phyloP scores from a whole-genome alignment of 1,284 basidiomycete genomes.

The Boletus nobilissimus region DNA sequence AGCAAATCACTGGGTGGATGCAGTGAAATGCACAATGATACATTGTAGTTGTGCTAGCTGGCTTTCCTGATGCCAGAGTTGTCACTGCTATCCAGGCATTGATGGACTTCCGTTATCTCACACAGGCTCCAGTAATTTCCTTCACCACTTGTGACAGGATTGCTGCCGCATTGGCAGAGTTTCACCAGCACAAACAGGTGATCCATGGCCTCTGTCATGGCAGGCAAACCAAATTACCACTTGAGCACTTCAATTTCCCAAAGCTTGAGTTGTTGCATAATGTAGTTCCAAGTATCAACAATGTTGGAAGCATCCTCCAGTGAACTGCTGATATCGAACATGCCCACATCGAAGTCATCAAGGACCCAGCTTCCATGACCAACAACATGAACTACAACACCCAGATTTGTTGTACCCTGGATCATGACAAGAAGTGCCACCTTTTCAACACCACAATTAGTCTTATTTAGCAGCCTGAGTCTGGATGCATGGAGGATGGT shows the following conservation, averaged over 20 bases:
- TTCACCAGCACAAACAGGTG: too few species aligned
- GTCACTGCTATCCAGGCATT: too few species aligned
- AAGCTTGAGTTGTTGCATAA: not conserved
- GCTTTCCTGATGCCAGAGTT: not conserved
- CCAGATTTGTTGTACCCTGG: not conserved
- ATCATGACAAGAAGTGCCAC: not conserved
- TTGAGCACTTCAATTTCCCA: constrained; percentile 1
- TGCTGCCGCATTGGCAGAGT: not conserved
- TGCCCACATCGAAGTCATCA: not conserved
- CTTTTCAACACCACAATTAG: not conserved
- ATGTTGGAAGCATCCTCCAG: not conserved
- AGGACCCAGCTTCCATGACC: not conserved
- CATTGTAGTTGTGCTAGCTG: constrained; percentile 7
- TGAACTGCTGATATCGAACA: not conserved
- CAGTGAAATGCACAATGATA: constrained; percentile 19
- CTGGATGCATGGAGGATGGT: too few species aligned
- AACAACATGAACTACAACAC: not conserved
- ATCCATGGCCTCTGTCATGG: not conserved
- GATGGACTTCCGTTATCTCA: too few species aligned
- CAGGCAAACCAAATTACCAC: not conserved
- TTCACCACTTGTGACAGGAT: not conserved
- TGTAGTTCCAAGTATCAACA: not conserved
- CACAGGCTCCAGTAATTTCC: not conserved
- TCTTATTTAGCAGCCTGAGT: too few species aligned
- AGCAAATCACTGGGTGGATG: not conserved